These are phyloP conservation scores for Datisca glomerata DNA, from an alignment of 306 rosid genomes.

Conservation along the genomic window DNA sequence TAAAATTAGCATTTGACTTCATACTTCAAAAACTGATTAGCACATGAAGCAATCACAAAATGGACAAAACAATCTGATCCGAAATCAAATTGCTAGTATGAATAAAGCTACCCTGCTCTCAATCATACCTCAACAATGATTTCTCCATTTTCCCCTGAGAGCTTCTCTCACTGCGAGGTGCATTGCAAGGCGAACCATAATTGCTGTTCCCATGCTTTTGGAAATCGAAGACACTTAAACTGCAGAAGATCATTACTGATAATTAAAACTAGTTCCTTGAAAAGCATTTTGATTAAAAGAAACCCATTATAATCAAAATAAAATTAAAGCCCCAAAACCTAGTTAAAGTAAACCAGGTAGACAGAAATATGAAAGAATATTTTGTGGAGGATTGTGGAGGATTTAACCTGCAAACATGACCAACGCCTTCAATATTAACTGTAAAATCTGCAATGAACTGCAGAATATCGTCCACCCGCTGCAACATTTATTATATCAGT, in stretches of 20 bases:
- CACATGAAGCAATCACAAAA: neutral
- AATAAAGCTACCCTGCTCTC: too few species aligned
- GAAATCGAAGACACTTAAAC: slow-evolving; percentile 76
- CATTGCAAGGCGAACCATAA: slow-evolving; percentile 64
- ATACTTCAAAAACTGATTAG: too few species aligned
- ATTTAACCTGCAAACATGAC: slow-evolving; percentile 99
- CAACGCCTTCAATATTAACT: slow-evolving; percentile 82
- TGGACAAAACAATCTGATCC: too few species aligned
- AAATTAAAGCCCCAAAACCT: slow-evolving; percentile 4
- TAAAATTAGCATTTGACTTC: too few species aligned
- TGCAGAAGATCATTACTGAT: slow-evolving; percentile 20
- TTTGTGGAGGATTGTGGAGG: too few species aligned
- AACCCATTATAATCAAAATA: neutral
- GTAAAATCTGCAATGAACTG: slow-evolving; percentile 77
- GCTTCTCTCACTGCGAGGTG: slow-evolving; percentile 47
- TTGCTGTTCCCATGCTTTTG: slow-evolving; percentile 64
- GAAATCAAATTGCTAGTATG: too few species aligned
- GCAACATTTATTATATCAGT: slow-evolving; percentile 23
- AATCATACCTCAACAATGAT: slow-evolving; percentile 85
- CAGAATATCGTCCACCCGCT: slow-evolving; percentile 89
- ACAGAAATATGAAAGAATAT: too few species aligned
- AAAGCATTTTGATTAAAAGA: neutral
- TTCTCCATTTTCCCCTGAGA: slow-evolving; percentile 99
- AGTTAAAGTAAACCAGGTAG: too few species aligned
- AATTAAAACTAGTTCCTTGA: neutral